Evolutionary conservation across 345 rosid genomes (phyloP).

Genomic region (Trapa bicornis): DNA sequence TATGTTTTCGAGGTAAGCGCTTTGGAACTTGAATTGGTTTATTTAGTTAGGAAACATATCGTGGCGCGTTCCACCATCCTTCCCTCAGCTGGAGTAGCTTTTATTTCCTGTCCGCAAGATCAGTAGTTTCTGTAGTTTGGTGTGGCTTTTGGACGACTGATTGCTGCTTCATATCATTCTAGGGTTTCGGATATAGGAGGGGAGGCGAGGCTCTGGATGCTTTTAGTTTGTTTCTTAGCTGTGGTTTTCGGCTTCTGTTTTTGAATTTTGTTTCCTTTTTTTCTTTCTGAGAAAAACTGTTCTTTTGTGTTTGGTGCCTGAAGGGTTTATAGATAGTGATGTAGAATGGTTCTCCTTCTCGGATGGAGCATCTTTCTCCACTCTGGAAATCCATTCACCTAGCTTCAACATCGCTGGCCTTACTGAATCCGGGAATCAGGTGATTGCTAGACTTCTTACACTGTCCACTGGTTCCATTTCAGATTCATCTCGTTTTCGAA

Average conservation of each 20-base stretch:
- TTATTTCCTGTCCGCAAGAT: background rate
- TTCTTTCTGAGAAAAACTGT: background rate
- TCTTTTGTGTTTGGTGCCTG: slow-evolving; percentile 1
- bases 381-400: background rate
- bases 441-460: background rate
- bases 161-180: background rate
- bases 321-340: background rate
- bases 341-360: background rate
- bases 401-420: slow-evolving; percentile 4
- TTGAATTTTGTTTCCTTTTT: background rate
- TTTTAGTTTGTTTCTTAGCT: slow-evolving; percentile 6
- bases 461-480: slow-evolving; percentile 6
- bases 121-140: background rate
- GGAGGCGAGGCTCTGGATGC: background rate
- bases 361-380: background rate
- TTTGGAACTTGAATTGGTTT: background rate
- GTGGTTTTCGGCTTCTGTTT: slow-evolving; percentile 1
- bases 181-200: background rate
- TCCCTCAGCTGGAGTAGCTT: background rate
- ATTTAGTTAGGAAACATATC: background rate
- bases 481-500: slow-evolving; percentile 14
- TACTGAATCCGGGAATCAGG: slow-evolving; percentile 5
- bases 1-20: background rate
- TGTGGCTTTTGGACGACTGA: background rate
- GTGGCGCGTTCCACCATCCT: background rate